Percentiles rank a stretch among this genome's conserved stretches.
Conservation (phyloP, 257 asterid species). For the Ajuga chamaepitys region DNA sequence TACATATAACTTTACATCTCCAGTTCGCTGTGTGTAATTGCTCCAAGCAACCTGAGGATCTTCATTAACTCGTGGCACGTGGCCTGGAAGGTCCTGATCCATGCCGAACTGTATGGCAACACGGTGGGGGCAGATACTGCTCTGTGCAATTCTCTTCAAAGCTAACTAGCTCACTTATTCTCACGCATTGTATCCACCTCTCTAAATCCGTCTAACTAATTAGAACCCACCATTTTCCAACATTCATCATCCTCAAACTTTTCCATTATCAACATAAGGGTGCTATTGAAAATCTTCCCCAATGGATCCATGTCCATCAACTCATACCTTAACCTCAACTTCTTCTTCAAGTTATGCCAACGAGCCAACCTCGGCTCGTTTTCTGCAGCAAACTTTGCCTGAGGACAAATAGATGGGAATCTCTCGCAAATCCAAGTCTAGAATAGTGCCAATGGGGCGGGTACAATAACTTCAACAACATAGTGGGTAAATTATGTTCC, state of each 20-base stretch:
- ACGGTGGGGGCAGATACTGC: constrained; percentile 1
- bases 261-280: constrained; percentile 19
- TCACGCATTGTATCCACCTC: constrained; percentile 7
- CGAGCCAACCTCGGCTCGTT: constrained; percentile 28
- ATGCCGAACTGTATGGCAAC: neutral
- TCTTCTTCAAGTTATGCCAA: constrained; percentile 19
- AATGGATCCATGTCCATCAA: neutral
- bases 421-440: constrained; percentile 52
- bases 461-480: neutral
- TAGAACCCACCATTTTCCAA: constrained; percentile 7
- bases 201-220: constrained; percentile 4
- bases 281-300: constrained; percentile 21
- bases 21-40: too few relatives aligned
- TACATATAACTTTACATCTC: too few relatives aligned
- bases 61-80: neutral
- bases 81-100: neutral
- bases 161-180: neutral
- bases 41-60: neutral
- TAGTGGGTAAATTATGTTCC: constrained; percentile 14
- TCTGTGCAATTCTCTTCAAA: neutral
- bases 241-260: constrained; percentile 5
- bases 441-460: constrained; percentile 20
- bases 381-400: neutral
- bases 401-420: constrained; percentile 11
- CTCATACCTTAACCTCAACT: neutral